Base-by-base conservation (phyloP, 768 basidiomycete species). In the Rhizopogon rudus region DNA sequence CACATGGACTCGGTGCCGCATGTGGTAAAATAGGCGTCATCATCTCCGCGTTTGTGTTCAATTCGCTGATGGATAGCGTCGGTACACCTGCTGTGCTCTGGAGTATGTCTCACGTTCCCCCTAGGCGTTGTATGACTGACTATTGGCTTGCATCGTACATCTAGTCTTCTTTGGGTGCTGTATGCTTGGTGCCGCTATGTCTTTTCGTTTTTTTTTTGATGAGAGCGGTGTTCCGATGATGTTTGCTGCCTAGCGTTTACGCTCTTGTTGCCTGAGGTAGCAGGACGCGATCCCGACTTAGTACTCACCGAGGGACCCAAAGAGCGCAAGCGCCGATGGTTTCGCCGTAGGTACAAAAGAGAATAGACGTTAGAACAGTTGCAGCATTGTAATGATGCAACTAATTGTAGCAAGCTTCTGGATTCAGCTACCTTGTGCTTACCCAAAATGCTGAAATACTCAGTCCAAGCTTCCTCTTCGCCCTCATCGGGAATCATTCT, bases 1-100 rank as follows among this genome's bases (percentile, higher is more conserved):
- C 88, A 16, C 88, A 90, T 65, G 89, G 89, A 31, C 72, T 88
- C 14, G 83, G 81, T 3, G 89, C 89, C 4, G 89, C 87, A 0
- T 71, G 71, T 42, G 89, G 89, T 17, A 91, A 92, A 65, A 75
- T 71, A 0, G 89, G 89, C 51, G 89, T 89, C 1, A 88, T 92
- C 74, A 78, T 90, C 59, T 83, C 85, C 12, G 83, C 86, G 2
- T 78, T 90, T 43, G 86, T 76, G 3, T 90, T 91, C 75, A 88
- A 87, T 68, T 73, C 77, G 1, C 75, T 90, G 31, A 79, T 75
- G 31, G 63, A 77, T 44, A 65, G 72, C 13, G 79, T 88, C 56
- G 88, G 88, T 16, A 87, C 86, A 6, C 79, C 83, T 0, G 71
- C 68, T 44, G 79, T 86, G 7, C 75, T 91, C 5, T 90, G 88